Percentiles rank a stretch among this genome's conserved stretches.
Conservation (phyloP, 257 asterid genomes). For the Hygrophila difformis region DNA sequence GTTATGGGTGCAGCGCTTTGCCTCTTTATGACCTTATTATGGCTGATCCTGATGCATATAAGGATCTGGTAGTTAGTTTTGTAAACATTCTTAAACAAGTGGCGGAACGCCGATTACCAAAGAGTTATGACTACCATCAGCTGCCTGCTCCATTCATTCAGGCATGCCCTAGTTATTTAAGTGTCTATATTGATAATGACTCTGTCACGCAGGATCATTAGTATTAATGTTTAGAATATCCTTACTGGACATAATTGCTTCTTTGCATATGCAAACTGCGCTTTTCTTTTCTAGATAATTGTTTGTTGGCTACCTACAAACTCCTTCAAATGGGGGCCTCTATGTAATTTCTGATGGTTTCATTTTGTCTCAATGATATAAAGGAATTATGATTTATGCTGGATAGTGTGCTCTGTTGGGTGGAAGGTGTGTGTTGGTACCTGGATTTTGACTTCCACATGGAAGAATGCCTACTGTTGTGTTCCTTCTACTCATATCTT, state of each 20-base stretch:
- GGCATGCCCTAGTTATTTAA: conserved; percentile 25
- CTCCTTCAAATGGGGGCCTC: background rate
- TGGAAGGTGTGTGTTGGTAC: too few species aligned
- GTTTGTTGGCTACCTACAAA: background rate
- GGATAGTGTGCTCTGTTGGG: too few species aligned
- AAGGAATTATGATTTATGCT: too few species aligned
- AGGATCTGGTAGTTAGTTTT: conserved; percentile 82
- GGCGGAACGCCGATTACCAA: conserved; percentile 87
- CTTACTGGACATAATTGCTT: background rate
- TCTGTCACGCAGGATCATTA: background rate
- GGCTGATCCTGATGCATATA: conserved; percentile 61
- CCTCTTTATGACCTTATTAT: conserved; percentile 81
- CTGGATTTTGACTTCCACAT: too few species aligned
- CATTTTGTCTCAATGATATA: background rate
- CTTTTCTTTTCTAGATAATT: background rate
- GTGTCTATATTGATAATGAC: background rate
- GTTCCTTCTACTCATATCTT: too few species aligned
- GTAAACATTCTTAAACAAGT: conserved; percentile 96
- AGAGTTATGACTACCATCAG: conserved; percentile 95
- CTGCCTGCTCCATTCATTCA: conserved; percentile 99
- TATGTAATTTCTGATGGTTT: background rate
- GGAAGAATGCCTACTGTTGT: too few species aligned
- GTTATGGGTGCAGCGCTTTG: conserved; percentile 97
- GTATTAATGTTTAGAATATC: background rate
- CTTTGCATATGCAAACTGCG: background rate